Evolutionary conservation across 2,329 filamentous ascomycete species (phyloP).

Genomic region (Paraphaeosphaeria minitans): DNA sequence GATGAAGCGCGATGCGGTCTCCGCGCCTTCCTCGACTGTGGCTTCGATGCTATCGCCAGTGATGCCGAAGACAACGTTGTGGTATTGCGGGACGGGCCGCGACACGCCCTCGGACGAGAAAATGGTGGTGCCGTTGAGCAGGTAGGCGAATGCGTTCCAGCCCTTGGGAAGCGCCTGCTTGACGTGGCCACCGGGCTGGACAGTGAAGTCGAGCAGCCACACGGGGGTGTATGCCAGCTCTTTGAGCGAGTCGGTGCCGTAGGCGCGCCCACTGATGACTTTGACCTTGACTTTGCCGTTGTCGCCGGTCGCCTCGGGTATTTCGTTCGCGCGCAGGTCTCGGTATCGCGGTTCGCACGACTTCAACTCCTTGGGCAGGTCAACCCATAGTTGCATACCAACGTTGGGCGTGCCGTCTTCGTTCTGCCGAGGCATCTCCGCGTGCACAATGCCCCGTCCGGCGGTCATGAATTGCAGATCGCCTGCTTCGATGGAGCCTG

Average conservation of each 20-base stretch:
- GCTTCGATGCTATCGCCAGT: slow-evolving; percentile 77
- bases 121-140: slow-evolving; percentile 72
- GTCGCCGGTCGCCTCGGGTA: slow-evolving; percentile 74
- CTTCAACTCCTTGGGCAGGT: slow-evolving; percentile 82
- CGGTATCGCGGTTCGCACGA: slow-evolving; percentile 89
- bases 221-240: slow-evolving; percentile 96
- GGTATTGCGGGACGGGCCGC: slow-evolving; percentile 66
- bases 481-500: slow-evolving; percentile 81
- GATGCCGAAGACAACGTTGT: slow-evolving; percentile 88
- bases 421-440: slow-evolving; percentile 89
- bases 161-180: slow-evolving; percentile 74
- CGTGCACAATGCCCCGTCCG: slow-evolving; percentile 87
- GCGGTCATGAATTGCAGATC: slow-evolving; percentile 99
- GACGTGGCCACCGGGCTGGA: slow-evolving; percentile 79
- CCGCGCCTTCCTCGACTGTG: slow-evolving; percentile 68
- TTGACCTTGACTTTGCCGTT: slow-evolving; percentile 79
- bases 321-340: slow-evolving; percentile 78
- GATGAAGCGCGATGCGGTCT: slow-evolving; percentile 64
- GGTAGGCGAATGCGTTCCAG: slow-evolving; percentile 92
- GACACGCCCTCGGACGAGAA: slow-evolving; percentile 53
- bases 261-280: slow-evolving; percentile 84
- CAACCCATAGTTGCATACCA: slow-evolving; percentile 95
- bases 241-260: slow-evolving; percentile 83
- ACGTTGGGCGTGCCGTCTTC: slow-evolving; percentile 76
- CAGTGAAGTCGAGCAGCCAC: slow-evolving; percentile 87